Conservation (phyloP, 1,284 basidiomycete species). For the Malassezia cuniculi region DNA sequence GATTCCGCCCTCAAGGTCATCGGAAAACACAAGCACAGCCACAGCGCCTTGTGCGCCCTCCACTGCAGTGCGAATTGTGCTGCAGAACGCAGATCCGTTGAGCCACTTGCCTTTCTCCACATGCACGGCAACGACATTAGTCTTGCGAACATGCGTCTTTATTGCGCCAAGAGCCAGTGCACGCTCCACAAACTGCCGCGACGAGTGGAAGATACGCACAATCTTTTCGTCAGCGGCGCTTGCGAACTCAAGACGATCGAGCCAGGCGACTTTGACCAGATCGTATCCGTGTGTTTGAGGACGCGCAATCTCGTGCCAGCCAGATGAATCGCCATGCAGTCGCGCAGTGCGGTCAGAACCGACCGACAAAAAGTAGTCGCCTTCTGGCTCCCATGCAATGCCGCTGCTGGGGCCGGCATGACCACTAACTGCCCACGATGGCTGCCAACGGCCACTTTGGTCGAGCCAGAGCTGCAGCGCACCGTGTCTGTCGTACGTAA, state of each 20-base stretch:
- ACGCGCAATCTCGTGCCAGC: constrained; percentile 42
- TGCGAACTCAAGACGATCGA: constrained; percentile 34
- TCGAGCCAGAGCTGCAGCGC: constrained; percentile 30
- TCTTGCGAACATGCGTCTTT: constrained; percentile 1
- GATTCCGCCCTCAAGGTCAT: background rate
- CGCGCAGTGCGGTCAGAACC: constrained; percentile 38
- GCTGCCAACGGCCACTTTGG: background rate
- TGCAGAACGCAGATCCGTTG: background rate
- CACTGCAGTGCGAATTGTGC: background rate
- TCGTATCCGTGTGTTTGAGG: constrained; percentile 44
- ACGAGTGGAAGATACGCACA: constrained; percentile 37
- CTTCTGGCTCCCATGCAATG: constrained; percentile 34
- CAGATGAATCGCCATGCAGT: constrained; percentile 21
- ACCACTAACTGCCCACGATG: constrained; percentile 21
- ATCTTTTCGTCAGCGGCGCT: constrained; percentile 44
- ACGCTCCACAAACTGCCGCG: constrained; percentile 31
- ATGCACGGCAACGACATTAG: constrained; percentile 6
- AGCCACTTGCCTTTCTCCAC: background rate
- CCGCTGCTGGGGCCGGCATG: constrained; percentile 29
- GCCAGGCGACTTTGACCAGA: constrained; percentile 29
- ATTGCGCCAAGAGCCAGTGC: constrained; percentile 1
- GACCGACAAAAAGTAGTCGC: constrained; percentile 25
- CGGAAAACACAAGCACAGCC: constrained; percentile 13
- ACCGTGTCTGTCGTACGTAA: constrained; percentile 40
- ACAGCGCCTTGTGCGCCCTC: background rate